A percentile compares a stretch with the other conserved stretches of the same genome.
These are phyloP conservation scores for Taiozyma sp. DNA, from an alignment of 1,139 yeast genomes.

Conservation along the genomic window DNA sequence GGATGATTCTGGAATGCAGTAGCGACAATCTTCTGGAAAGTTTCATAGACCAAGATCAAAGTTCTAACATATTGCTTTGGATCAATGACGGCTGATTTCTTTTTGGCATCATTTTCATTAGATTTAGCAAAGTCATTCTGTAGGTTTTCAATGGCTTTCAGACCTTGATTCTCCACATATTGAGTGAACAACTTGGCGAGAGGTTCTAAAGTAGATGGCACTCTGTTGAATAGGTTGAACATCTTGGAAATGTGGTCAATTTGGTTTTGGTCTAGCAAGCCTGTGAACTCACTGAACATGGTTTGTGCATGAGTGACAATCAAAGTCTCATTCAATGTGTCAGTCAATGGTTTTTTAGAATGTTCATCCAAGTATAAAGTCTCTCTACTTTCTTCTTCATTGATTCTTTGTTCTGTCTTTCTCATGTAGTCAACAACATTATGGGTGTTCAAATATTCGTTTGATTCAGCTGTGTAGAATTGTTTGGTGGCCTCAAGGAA, in stretches of 20 bases:
- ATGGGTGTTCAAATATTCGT: slow-evolving; percentile 59
- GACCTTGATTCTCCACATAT: slow-evolving; percentile 72
- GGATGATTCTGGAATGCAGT: slow-evolving; percentile 72
- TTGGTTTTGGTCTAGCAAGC: slow-evolving; percentile 71
- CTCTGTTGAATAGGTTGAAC: slow-evolving; percentile 71
- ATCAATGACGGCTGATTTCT: slow-evolving; percentile 35
- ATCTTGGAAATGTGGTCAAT: slow-evolving; percentile 74
- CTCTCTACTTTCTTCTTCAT: slow-evolving; percentile 78
- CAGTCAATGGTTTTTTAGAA: slow-evolving; percentile 73
- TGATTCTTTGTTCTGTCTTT: slow-evolving; percentile 76
- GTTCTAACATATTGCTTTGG: slow-evolving; percentile 82
- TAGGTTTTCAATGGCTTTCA: slow-evolving; percentile 61
- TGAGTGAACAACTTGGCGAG: slow-evolving; percentile 69
- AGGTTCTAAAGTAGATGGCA: slow-evolving; percentile 72
- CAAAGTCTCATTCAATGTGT: slow-evolving; percentile 68
- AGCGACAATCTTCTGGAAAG: slow-evolving; percentile 64
- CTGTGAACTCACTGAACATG: slow-evolving; percentile 73
- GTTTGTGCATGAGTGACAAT: slow-evolving; percentile 75
- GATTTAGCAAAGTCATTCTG: slow-evolving; percentile 39
- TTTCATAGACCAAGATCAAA: slow-evolving; percentile 62
- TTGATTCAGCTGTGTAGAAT: slow-evolving; percentile 71
- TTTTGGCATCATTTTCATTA: slow-evolving; percentile 8
- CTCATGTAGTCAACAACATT: slow-evolving; percentile 89
- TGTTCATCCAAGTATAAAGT: slow-evolving; percentile 82
- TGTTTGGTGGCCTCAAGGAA: slow-evolving; percentile 71